Conservation (phyloP, 176 grass and related monocot species). For the Aegilops speltoides region DNA sequence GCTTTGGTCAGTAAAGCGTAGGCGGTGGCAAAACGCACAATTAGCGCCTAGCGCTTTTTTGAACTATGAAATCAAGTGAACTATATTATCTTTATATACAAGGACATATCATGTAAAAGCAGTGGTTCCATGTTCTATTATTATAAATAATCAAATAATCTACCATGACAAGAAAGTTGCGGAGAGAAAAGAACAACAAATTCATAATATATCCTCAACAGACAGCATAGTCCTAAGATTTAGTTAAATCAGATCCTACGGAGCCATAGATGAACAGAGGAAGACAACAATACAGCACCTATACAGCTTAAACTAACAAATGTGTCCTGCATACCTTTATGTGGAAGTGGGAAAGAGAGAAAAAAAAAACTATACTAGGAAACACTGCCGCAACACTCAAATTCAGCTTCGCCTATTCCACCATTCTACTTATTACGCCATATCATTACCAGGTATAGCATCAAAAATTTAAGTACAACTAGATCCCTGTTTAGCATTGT, state of each 20-base stretch:
- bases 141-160: background rate
- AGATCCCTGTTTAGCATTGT: conserved; percentile 5
- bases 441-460: background rate
- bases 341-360: background rate
- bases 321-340: background rate
- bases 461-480: background rate
- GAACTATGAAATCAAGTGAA: background rate
- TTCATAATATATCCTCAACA: background rate
- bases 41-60: no score
- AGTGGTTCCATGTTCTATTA: background rate
- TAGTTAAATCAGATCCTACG: background rate
- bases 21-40: no score
- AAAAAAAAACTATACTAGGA: background rate
- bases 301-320: conserved; percentile 13
- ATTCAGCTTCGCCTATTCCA: background rate
- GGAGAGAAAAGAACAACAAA: background rate
- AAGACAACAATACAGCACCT: background rate
- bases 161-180: background rate
- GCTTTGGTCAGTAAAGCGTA: no score
- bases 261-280: background rate
- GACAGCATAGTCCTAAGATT: background rate
- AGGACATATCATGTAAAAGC: background rate
- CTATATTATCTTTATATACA: background rate
- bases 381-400: background rate
- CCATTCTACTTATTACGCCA: background rate